Evolutionary conservation across 2,329 filamentous ascomycete genomes (phyloP).

Genomic region (Geosmithia morbida): DNA sequence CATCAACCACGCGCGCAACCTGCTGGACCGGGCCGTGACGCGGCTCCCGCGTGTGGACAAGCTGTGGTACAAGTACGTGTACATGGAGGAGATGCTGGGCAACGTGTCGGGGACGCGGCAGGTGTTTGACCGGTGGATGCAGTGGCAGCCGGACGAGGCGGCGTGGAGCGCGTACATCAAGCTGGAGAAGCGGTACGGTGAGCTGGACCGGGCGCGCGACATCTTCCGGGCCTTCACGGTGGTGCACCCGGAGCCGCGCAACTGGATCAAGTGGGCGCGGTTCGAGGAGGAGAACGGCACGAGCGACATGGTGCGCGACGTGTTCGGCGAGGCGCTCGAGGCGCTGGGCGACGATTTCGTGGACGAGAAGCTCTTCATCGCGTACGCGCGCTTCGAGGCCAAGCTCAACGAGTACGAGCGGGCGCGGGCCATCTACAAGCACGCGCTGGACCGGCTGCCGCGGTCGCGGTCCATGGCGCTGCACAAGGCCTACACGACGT

Average conservation of each 20-base stretch:
- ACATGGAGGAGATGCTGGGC: constrained; percentile 95
- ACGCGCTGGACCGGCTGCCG: constrained; percentile 81
- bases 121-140: constrained; percentile 96
- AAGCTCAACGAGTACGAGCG: constrained; percentile 93
- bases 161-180: constrained; percentile 97
- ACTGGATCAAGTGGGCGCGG: constrained; percentile 98
- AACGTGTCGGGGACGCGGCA: constrained; percentile 86
- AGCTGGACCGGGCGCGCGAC: constrained; percentile 77
- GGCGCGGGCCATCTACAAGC: constrained; percentile 90
- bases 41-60: constrained; percentile 86
- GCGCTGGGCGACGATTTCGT: constrained; percentile 87
- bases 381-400: constrained; percentile 88
- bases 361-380: constrained; percentile 89
- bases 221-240: constrained; percentile 86
- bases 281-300: constrained; percentile 96
- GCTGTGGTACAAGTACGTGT: constrained; percentile 98
- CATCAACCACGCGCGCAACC: constrained; percentile 91
- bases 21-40: constrained; percentile 88
- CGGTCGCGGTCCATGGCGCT: constrained; percentile 72
- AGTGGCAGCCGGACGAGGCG: constrained; percentile 92
- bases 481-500: constrained; percentile 91
- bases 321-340: constrained; percentile 80
- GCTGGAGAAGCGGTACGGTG: constrained; percentile 86
- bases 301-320: constrained; percentile 79
- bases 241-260: constrained; percentile 85